Evolutionary conservation across 148 eudicot genomes (phyloP), one percentile per base, ranked within the genome.

Genomic region (Selenicereus undatus): DNA sequence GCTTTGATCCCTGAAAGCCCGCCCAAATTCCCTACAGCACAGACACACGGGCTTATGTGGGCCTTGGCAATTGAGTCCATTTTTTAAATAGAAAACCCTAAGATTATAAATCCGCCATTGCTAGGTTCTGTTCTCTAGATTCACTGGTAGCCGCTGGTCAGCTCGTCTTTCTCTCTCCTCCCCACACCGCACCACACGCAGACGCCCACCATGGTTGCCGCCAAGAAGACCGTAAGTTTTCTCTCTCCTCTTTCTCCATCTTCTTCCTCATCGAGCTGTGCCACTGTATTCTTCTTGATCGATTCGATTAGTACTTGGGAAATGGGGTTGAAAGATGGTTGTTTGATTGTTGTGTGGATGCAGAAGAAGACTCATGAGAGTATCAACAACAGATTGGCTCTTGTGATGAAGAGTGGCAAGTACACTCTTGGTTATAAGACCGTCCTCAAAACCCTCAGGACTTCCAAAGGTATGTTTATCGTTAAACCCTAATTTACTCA

Each of bases 301-400:
- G 13, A 5, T 58, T 60, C 24, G 6, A 7, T 43, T n/a, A 0
- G 30, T 35, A 20, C 0, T 3, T 35, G 3, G 3, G 12, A 30
- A 79, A 79, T 51, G 81, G 32, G 14, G 42, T 68, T 69, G 60
- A 68, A 42, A 21, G 32, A 27, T 50, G 42, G 12, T 18, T 32
- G 54, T 51, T 16, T 14, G 43, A 39, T 39, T 7, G 8, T 24
- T 51, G 22, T 13, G 13, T 48, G 48, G 10, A 69, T 84, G 80
- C 90, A 89, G 92, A 89, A 89, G 88, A 89, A 88, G 90, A 89
- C 92, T 29, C 92, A 88, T 88, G 92, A 89, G 86, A 88, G 90
- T 73, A 89, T 89, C 80, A 89, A 89, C 83, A 89, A 88, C 76
- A 80, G 92, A 71, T 85, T 89, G 74, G 92, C 92, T 66, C 88